Evolutionary conservation across 75 land plant genomes (phyloP).

Genomic region (Pinus tabuliformis): DNA sequence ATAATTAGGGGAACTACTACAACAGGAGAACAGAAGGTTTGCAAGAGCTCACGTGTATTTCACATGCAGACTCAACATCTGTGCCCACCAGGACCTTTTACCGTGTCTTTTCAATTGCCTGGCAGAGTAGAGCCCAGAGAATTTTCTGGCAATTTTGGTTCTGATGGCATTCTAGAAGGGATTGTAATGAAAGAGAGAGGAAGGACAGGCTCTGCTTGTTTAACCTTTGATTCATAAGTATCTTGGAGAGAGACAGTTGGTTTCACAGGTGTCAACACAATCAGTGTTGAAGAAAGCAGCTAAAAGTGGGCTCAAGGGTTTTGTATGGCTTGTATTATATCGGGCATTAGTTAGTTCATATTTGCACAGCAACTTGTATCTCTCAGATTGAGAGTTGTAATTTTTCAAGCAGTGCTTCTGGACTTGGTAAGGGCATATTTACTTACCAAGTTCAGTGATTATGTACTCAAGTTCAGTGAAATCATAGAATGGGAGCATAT

Average conservation of each 20-base stretch:
- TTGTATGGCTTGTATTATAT: background rate
- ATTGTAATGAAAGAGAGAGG: constrained; percentile 42
- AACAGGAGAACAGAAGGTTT: constrained; percentile 55
- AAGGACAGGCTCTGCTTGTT: constrained; percentile 16
- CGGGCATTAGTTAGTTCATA: background rate
- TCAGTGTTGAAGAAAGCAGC: background rate
- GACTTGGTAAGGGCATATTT: background rate
- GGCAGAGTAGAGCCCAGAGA: constrained; percentile 71
- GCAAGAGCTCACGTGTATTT: constrained; percentile 37
- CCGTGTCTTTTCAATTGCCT: constrained; percentile 65
- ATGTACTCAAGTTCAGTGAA: background rate
- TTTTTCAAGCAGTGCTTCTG: background rate
- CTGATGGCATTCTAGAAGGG: constrained; percentile 67
- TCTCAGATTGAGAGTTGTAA: background rate
- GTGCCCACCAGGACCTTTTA: constrained; percentile 69
- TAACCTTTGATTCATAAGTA: constrained; percentile 3
- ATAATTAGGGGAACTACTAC: constrained; percentile 67
- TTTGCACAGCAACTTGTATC: background rate
- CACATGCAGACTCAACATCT: constrained; percentile 73
- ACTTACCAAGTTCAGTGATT: background rate
- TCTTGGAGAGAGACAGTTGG: background rate
- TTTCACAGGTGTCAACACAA: background rate
- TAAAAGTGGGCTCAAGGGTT: constrained; percentile 1
- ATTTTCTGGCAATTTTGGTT: constrained; percentile 58
- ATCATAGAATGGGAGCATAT: background rate